phyloP scores from a whole-genome alignment of 1,139 yeast genomes.

The Meyerozyma sp. region DNA sequence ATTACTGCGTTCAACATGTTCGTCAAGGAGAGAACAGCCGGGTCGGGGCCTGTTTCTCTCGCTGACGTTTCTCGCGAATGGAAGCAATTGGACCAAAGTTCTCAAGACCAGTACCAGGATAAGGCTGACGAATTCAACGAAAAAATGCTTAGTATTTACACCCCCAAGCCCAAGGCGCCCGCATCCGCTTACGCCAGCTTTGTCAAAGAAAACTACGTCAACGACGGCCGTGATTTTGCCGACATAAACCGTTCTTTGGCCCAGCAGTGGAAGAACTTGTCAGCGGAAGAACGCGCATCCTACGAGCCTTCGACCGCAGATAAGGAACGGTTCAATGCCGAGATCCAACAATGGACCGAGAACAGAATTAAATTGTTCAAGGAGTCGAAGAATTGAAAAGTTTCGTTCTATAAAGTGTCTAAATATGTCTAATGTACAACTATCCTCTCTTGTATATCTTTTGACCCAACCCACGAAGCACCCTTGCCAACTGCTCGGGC shows the following conservation, averaged over 20 bases:
- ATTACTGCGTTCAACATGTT: slow-evolving; percentile 25
- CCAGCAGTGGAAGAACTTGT: slow-evolving; percentile 25
- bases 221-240: slow-evolving; percentile 18
- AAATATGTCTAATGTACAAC: not conserved
- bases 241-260: slow-evolving; percentile 25
- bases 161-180: slow-evolving; percentile 34
- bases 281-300: slow-evolving; percentile 23
- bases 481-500: slow-evolving; percentile 39
- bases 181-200: slow-evolving; percentile 26
- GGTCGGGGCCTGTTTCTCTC: slow-evolving; percentile 7
- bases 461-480: slow-evolving; percentile 21
- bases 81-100: slow-evolving; percentile 20
- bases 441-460: slow-evolving; percentile 1
- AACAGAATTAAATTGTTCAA: slow-evolving; percentile 19
- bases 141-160: slow-evolving; percentile 18
- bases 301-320: slow-evolving; percentile 18
- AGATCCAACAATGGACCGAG: slow-evolving; percentile 24
- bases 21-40: slow-evolving; percentile 18
- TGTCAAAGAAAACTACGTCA: slow-evolving; percentile 23
- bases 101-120: slow-evolving; percentile 18
- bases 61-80: slow-evolving; percentile 18
- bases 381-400: slow-evolving; percentile 5
- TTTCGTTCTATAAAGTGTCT: not conserved
- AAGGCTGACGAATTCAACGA: slow-evolving; percentile 26
- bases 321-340: slow-evolving; percentile 15